Base-by-base conservation (phyloP, 2,329 filamentous ascomycete genomes). In the Paracamarosporium sp. region DNA sequence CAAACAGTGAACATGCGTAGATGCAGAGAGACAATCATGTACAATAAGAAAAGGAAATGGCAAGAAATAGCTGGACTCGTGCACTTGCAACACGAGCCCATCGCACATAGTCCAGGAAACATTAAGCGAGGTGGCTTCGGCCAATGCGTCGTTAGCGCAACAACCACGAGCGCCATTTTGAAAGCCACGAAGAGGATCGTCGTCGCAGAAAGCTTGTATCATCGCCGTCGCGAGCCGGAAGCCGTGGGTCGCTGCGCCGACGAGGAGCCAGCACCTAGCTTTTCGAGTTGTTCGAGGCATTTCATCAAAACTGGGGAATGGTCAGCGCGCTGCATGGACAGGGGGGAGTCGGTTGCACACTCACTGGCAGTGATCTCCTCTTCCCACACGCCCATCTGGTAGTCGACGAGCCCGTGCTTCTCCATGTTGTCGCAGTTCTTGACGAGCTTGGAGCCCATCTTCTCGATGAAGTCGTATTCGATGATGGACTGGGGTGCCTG, bases 331-430 rank as follows among this genome's bases (percentile, higher is more conserved):
- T 6, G 24, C 41, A 22, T 27, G 7, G 13, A 47, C 35, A 20
- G 4, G 36, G 15, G 35, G n/a, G n/a, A n/a, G 15, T 36, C 24
- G 27, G 17, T 45, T 30, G 11, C 24, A 83, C 91, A 78, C n/a
- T n/a, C 82, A 97, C 93, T 85, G 57, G 86, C 85, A 66, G 95
- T 86, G 67, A 98, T 97, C 71, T 91, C 88, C 73, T 98, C 93
- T 78, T 98, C 95, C 86, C 92, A 96, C 25, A 98, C 91, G 8
- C 95, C 95, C 80, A 97, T 96, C 71, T 98, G 90, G 75, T 98
- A 99, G 79, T 99, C 95, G 11, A 99, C 92, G 46, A 99, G 81
- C n/a, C 95, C 95, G 72, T 96, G 89, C 65, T 90, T 89, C 76
- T 98, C 94, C 61, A 98, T 86, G 50, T 86, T 86, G 73, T 98